These are phyloP conservation scores for Xylariaceae sp. DNA, from an alignment of 2,329 filamentous ascomycete species.

Conservation along the genomic window DNA sequence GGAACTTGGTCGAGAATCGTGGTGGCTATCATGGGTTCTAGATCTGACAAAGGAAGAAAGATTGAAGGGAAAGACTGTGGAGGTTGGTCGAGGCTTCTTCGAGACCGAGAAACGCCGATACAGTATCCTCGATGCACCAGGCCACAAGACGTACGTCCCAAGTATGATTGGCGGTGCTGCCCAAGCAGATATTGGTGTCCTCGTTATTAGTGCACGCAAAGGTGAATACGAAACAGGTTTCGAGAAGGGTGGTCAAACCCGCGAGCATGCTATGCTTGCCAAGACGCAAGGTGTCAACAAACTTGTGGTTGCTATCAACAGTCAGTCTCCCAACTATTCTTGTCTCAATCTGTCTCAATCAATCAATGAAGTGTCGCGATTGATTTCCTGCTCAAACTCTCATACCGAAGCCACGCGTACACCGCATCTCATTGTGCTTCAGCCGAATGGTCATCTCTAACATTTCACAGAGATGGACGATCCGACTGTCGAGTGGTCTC, in stretches of 20 bases:
- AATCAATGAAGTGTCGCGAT: neutral
- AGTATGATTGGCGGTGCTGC: conserved; percentile 97
- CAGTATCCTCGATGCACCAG: conserved; percentile 93
- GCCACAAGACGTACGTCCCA: conserved; percentile 96
- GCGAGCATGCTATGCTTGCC: conserved; percentile 95
- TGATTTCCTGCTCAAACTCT: neutral
- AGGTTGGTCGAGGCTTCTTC: conserved; percentile 92
- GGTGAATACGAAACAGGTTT: conserved; percentile 99
- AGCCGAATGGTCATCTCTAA: conserved; percentile 1
- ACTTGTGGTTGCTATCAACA: conserved; percentile 91
- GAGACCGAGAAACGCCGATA: conserved; percentile 95
- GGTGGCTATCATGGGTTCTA: conserved; percentile 98
- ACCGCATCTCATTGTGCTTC: neutral
- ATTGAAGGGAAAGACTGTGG: conserved; percentile 94
- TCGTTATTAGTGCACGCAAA: conserved; percentile 94
- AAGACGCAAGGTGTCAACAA: conserved; percentile 99
- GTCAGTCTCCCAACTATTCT: conserved; percentile 5
- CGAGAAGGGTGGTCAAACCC: conserved; percentile 88
- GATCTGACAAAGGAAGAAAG: conserved; percentile 96
- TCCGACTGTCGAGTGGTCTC: conserved; percentile 89
- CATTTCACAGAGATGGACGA: conserved; percentile 75
- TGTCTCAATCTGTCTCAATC: neutral
- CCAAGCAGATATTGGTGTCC: conserved; percentile 87
- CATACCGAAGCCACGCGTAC: neutral
- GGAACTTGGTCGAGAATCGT: conserved; percentile 92